A percentile compares a stretch with the other conserved stretches of the same genome.
These are phyloP conservation scores for Starmerella geochares DNA, from an alignment of 805 yeast genomes.

Conservation along the genomic window DNA sequence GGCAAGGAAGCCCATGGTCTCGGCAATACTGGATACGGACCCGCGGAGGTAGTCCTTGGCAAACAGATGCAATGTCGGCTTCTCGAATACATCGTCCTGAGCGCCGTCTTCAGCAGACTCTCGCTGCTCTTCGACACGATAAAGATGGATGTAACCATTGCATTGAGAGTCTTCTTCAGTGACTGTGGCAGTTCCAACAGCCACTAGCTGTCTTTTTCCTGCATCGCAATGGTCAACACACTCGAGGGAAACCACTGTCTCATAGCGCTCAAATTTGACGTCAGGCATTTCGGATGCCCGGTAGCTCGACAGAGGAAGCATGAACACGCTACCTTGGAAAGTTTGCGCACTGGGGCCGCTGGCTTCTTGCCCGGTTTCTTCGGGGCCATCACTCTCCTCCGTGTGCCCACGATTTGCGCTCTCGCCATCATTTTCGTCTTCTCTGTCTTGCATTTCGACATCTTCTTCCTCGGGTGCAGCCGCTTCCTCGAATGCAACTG, in stretches of 20 bases:
- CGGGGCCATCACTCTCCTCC: too few relatives aligned
- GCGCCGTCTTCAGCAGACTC: neutral
- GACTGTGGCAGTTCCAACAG: conserved; percentile 67
- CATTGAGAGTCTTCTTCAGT: conserved; percentile 74
- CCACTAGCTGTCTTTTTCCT: conserved; percentile 48
- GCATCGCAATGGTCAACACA: conserved; percentile 11
- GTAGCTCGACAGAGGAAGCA: conserved; percentile 9
- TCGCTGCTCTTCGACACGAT: neutral
- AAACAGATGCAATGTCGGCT: neutral
- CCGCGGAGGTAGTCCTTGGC: conserved; percentile 63
- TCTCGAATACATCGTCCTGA: neutral
- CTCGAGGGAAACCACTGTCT: conserved; percentile 14
- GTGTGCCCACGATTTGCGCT: too few relatives aligned
- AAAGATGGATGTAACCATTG: conserved; percentile 50
- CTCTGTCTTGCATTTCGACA: neutral
- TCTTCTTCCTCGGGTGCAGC: neutral
- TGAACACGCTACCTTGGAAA: conserved; percentile 11
- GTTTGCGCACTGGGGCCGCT: neutral
- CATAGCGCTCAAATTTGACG: conserved; percentile 11
- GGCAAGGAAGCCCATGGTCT: conserved; percentile 71
- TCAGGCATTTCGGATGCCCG: neutral
- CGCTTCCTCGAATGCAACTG: neutral
- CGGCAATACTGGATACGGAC: conserved; percentile 67
- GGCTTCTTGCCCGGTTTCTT: neutral
- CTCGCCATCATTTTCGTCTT: neutral